Evolutionary conservation across 192 early-diverging fungal genomes (phyloP).

Genomic region (Mortierella claussenii): DNA sequence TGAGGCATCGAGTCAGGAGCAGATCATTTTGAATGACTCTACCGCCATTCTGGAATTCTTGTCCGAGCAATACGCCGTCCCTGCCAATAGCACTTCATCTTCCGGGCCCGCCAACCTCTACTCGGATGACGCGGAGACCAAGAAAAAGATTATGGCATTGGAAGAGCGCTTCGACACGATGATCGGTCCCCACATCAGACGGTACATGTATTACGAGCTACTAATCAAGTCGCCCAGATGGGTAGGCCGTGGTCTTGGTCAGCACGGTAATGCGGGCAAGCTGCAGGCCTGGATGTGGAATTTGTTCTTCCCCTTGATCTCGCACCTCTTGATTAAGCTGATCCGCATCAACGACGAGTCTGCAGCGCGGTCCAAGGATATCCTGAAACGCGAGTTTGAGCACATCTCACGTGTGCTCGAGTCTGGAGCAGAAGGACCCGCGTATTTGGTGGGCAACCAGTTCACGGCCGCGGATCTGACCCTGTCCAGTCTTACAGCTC

Average conservation of each 20-base stretch:
- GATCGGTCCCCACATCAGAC: constrained; percentile 32
- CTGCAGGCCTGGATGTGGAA: constrained; percentile 35
- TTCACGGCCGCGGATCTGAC: constrained; percentile 46
- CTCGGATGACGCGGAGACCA: constrained; percentile 31
- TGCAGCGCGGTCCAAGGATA: constrained; percentile 31
- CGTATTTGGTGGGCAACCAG: constrained; percentile 38
- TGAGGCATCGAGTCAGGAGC: neutral
- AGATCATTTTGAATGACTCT: constrained; percentile 31
- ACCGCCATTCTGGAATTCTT: constrained; percentile 31
- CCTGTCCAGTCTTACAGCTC: constrained; percentile 15
- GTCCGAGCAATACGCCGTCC: constrained; percentile 26
- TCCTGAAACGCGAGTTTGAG: constrained; percentile 41
- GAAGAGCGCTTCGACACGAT: constrained; percentile 42
- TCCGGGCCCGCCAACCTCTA: constrained; percentile 16
- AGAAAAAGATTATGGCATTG: constrained; percentile 31
- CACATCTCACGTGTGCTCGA: constrained; percentile 40
- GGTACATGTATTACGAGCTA: constrained; percentile 24
- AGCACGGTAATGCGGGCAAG: constrained; percentile 32
- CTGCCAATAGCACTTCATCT: constrained; percentile 2
- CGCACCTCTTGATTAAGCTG: constrained; percentile 9
- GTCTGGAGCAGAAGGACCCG: constrained; percentile 20
- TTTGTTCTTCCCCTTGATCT: constrained; percentile 18
- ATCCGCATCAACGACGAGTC: constrained; percentile 20
- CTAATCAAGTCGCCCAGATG: constrained; percentile 14
- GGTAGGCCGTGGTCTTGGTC: constrained; percentile 23